Percentiles rank a stretch among this genome's conserved stretches.
Conservation (phyloP, 1,284 basidiomycete species). For the Athelia psychrophila region DNA sequence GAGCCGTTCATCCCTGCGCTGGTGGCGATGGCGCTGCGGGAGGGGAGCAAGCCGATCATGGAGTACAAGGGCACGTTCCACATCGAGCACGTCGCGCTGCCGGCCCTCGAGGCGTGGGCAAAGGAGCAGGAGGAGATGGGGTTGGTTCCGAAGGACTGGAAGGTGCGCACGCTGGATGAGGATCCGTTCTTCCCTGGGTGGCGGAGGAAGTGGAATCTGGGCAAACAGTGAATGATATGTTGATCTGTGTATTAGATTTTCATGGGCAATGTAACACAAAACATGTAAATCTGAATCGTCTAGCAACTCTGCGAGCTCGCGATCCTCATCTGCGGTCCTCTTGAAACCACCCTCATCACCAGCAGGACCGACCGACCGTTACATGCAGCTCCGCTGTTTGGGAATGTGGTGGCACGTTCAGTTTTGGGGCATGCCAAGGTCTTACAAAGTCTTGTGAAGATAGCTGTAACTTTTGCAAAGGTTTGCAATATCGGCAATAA, state of each 20-base stretch:
- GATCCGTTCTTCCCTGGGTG: slow-evolving; percentile 49
- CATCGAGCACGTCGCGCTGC: slow-evolving; percentile 37
- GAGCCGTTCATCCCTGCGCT: slow-evolving; percentile 47
- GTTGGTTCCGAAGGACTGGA: slow-evolving; percentile 42
- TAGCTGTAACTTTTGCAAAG: too few relatives aligned
- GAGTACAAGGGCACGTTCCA: slow-evolving; percentile 42
- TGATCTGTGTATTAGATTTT: slow-evolving; percentile 6
- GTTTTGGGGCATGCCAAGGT: too few relatives aligned
- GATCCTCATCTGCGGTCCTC: slow-evolving; percentile 74
- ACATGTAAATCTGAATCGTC: slow-evolving; percentile 25
- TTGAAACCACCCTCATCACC: slow-evolving; percentile 24
- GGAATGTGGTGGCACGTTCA: too few relatives aligned
- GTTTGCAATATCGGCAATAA: too few relatives aligned
- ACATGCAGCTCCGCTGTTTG: too few relatives aligned
- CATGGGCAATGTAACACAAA: slow-evolving; percentile 5
- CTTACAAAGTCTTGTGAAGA: too few relatives aligned
- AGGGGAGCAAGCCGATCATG: slow-evolving; percentile 34
- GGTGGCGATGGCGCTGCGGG: slow-evolving; percentile 36
- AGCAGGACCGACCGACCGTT: too few relatives aligned
- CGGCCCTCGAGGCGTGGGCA: slow-evolving; percentile 41
- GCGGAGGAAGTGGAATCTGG: slow-evolving; percentile 16
- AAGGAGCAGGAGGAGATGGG: slow-evolving; percentile 44
- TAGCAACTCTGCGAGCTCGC: slow-evolving; percentile 80
- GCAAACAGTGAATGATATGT: background rate
- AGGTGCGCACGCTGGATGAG: slow-evolving; percentile 44